Percentiles rank a stretch among this genome's conserved stretches.
These are phyloP conservation scores for Coemansia sp. DNA, from an alignment of 371 early-diverging fungal genomes.

Conservation along the genomic window DNA sequence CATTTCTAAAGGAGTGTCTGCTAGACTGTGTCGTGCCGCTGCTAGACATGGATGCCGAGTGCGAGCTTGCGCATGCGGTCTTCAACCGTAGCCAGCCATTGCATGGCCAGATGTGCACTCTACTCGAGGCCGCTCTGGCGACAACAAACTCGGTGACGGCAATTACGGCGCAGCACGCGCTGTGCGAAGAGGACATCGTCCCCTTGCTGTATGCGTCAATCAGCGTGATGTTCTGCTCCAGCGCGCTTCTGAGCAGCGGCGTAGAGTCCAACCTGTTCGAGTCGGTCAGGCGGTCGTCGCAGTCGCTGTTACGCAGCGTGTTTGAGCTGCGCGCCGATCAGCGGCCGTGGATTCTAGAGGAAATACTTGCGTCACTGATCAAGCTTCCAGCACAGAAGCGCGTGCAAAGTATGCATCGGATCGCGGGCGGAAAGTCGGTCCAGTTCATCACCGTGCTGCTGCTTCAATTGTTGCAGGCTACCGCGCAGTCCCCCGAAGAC, in stretches of 20 bases:
- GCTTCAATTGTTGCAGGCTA: constrained; percentile 76
- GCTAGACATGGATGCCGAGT: constrained; percentile 15
- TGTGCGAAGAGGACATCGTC: constrained; percentile 39
- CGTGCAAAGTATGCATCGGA: constrained; percentile 39
- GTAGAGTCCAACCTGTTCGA: constrained; percentile 52
- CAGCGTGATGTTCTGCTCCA: constrained; percentile 33
- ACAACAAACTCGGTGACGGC: constrained; percentile 17
- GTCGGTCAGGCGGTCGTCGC: constrained; percentile 54
- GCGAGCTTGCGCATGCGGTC: constrained; percentile 16
- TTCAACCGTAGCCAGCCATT: constrained; percentile 1
- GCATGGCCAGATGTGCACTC: constrained; percentile 13
- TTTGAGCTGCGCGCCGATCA: constrained; percentile 68
- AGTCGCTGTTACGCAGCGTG: constrained; percentile 57
- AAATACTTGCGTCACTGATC: constrained; percentile 72
- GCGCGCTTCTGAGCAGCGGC: constrained; percentile 25
- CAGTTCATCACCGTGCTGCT: constrained; percentile 79
- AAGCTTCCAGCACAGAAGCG: constrained; percentile 49
- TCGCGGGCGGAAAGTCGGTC: constrained; percentile 67
- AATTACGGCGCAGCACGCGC: constrained; percentile 15
- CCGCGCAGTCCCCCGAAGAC: constrained; percentile 51
- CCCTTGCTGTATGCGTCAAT: constrained; percentile 44
- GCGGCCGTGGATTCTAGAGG: constrained; percentile 80
- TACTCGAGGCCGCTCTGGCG: constrained; percentile 25
- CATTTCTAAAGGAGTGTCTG: constrained; percentile 32
- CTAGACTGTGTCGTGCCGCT: constrained; percentile 40